A percentile compares a stretch with the other conserved stretches of the same genome.
phyloP scores from a whole-genome alignment of 140 eudicot species.

The Anethum foeniculum region DNA sequence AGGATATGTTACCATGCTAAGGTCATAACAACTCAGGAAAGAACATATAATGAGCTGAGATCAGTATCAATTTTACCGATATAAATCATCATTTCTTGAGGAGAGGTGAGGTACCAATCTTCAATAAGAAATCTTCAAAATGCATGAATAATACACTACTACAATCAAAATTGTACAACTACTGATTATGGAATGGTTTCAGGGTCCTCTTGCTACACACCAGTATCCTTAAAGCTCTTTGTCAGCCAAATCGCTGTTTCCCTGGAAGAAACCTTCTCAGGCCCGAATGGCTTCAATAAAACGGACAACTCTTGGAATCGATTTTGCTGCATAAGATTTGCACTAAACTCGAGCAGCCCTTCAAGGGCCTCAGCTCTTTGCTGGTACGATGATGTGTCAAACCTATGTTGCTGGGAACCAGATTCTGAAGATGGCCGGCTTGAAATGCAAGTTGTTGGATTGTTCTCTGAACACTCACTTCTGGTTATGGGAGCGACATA shows the following conservation, averaged over 20 bases:
- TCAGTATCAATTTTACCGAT: not conserved
- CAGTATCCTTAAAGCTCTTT: conserved; percentile 76
- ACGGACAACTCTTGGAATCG: conserved; percentile 75
- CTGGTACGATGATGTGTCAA: conserved; percentile 74
- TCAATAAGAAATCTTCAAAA: not conserved
- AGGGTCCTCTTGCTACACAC: conserved; percentile 10
- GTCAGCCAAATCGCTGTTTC: conserved; percentile 98
- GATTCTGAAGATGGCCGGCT: conserved; percentile 52
- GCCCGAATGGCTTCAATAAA: conserved; percentile 83
- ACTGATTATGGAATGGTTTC: not conserved
- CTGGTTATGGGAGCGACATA: conserved; percentile 20
- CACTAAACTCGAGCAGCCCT: conserved; percentile 93
- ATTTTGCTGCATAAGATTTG: conserved; percentile 78
- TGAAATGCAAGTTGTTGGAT: conserved; percentile 22
- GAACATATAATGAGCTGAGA: not conserved
- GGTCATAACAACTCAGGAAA: not conserved
- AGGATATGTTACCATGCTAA: not conserved
- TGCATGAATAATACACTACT: not conserved
- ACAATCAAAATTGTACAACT: not conserved
- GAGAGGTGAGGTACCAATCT: conserved; percentile 1
- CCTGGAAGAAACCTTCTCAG: conserved; percentile 85
- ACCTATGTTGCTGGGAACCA: conserved; percentile 45
- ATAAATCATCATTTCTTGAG: not conserved
- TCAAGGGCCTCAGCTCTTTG: conserved; percentile 96
- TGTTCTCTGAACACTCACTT: conserved; percentile 41